These are phyloP conservation scores for Erodium moschatum DNA, from an alignment of 441 rosid genomes.

Conservation along the genomic window DNA sequence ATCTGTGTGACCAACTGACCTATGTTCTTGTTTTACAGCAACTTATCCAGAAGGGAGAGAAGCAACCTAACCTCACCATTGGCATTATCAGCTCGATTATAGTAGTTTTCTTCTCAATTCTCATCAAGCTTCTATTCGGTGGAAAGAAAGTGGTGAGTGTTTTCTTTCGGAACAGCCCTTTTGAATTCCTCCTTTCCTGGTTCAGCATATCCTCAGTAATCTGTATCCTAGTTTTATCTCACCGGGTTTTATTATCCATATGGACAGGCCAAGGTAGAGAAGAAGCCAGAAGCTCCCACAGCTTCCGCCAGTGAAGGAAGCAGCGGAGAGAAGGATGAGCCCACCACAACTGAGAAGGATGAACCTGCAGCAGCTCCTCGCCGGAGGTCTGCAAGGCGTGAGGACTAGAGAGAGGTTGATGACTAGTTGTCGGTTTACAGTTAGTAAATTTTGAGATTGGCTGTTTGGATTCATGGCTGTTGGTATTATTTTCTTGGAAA, in stretches of 20 bases:
- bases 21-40: too few relatives aligned
- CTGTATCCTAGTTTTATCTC: too few relatives aligned
- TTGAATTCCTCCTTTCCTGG: too few relatives aligned
- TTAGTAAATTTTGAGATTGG: conserved; percentile 27
- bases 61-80: conserved; percentile 69
- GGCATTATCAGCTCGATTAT: conserved; percentile 53
- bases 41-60: conserved; percentile 79
- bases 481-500: neutral
- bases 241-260: too few relatives aligned
- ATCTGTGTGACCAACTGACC: too few relatives aligned
- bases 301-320: conserved; percentile 16
- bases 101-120: conserved; percentile 42
- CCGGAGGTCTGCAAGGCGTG: conserved; percentile 62
- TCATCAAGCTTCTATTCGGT: conserved; percentile 53
- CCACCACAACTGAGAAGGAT: conserved; percentile 42
- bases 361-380: conserved; percentile 46
- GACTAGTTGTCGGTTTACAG: conserved; percentile 17
- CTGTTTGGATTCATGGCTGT: neutral
- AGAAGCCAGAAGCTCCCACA: conserved; percentile 37
- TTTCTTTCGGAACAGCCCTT: too few relatives aligned
- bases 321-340: conserved; percentile 21
- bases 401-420: conserved; percentile 25
- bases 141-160: conserved; percentile 55
- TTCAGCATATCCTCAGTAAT: too few relatives aligned
- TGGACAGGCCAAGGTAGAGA: conserved; percentile 35